Conservation (phyloP, 2,329 filamentous ascomycete species). For the Venturia carpophila region DNA sequence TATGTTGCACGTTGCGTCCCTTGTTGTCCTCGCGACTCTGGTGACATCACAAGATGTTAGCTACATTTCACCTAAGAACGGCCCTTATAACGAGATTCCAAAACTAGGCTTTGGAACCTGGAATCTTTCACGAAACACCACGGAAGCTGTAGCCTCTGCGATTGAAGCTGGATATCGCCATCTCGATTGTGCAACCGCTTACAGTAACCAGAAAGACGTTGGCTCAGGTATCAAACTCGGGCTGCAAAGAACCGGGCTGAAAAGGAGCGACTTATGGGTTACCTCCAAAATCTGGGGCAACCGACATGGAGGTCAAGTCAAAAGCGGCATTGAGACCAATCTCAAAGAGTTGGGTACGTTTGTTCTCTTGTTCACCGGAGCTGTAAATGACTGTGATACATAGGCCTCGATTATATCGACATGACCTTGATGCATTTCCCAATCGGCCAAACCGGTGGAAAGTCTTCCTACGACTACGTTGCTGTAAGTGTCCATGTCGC, state of each 20-base stretch:
- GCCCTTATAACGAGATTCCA: constrained; percentile 22
- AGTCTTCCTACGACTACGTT: constrained; percentile 14
- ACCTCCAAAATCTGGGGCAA: constrained; percentile 36
- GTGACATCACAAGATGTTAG: background rate
- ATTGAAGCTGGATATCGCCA: constrained; percentile 44
- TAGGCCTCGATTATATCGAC: constrained; percentile 18
- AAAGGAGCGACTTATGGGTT: constrained; percentile 32
- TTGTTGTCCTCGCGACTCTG: background rate
- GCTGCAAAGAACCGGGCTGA: constrained; percentile 54
- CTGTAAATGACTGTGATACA: too few relatives aligned
- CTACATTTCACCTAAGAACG: constrained; percentile 1
- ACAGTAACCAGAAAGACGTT: constrained; percentile 38
- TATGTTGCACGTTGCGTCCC: background rate
- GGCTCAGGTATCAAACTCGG: constrained; percentile 36
- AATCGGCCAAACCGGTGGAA: constrained; percentile 24
- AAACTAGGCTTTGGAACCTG: constrained; percentile 34
- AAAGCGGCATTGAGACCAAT: constrained; percentile 41
- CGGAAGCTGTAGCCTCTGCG: constrained; percentile 40
- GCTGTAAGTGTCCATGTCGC: background rate
- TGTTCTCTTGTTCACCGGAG: too few relatives aligned
- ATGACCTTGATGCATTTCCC: constrained; percentile 19
- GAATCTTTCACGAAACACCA: constrained; percentile 39
- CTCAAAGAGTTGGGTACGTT: constrained; percentile 6
- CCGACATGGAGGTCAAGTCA: constrained; percentile 64
- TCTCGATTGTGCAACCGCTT: constrained; percentile 56